These are phyloP conservation scores for Pseudocercospora pini-densiflorae DNA, from an alignment of 2,329 filamentous ascomycete species.

Conservation along the genomic window DNA sequence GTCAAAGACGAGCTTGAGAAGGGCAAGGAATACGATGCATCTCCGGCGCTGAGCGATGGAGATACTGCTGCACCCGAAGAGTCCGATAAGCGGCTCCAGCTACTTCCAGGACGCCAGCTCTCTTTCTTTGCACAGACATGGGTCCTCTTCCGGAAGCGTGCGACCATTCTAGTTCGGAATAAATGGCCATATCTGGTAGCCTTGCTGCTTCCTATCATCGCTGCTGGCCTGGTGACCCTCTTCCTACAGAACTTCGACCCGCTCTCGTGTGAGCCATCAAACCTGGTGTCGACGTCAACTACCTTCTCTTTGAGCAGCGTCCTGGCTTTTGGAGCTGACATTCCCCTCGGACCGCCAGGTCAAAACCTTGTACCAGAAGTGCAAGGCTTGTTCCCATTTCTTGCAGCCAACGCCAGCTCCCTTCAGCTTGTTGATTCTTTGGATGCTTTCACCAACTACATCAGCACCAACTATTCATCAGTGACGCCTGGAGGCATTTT, in stretches of 20 bases:
- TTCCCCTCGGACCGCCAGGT: slow-evolving; percentile 48
- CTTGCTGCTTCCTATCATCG: slow-evolving; percentile 76
- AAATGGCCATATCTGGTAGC: slow-evolving; percentile 76
- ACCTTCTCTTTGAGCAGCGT: slow-evolving; percentile 29
- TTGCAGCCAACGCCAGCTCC: slow-evolving; percentile 37
- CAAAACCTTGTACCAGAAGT: slow-evolving; percentile 37
- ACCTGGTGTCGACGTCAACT: slow-evolving; percentile 30
- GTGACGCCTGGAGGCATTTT: slow-evolving; percentile 82
- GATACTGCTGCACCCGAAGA: slow-evolving; percentile 21
- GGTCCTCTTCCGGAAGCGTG: slow-evolving; percentile 78
- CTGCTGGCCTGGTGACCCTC: slow-evolving; percentile 77
- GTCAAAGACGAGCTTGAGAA: slow-evolving; percentile 60
- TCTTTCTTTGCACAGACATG: slow-evolving; percentile 71
- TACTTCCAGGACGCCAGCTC: slow-evolving; percentile 72
- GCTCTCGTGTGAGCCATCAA: slow-evolving; percentile 52
- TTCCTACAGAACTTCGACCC: slow-evolving; percentile 66
- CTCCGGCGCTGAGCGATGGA: slow-evolving; percentile 22
- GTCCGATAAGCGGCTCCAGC: slow-evolving; percentile 39
- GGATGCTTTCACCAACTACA: slow-evolving; percentile 69
- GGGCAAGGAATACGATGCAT: slow-evolving; percentile 26
- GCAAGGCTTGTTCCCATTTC: slow-evolving; percentile 31
- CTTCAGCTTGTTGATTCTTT: slow-evolving; percentile 64
- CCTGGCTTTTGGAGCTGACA: slow-evolving; percentile 31
- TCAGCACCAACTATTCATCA: slow-evolving; percentile 66
- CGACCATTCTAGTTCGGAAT: slow-evolving; percentile 77